phyloP scores from a whole-genome alignment of 495 filamentous ascomycete genomes.

The Aspergillus steynii region DNA sequence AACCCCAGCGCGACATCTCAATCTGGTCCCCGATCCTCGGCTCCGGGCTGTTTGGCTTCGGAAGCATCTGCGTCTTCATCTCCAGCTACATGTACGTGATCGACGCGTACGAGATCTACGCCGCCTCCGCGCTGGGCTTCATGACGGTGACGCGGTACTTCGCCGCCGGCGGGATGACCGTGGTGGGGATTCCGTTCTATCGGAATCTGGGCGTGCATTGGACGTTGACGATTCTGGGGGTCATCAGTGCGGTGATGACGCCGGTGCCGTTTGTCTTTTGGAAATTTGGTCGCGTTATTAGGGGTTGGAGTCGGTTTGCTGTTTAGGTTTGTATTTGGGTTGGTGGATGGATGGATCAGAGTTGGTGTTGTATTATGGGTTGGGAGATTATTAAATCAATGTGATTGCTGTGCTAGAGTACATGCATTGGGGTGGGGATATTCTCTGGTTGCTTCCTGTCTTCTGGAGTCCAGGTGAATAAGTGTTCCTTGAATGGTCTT shows the following conservation, averaged over 20 bases:
- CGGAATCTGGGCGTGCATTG: conserved; percentile 53
- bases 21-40: conserved; percentile 53
- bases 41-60: conserved; percentile 51
- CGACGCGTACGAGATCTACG: conserved; percentile 48
- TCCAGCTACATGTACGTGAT: conserved; percentile 55
- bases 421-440: no score
- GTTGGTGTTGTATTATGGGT: no score
- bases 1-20: conserved; percentile 32
- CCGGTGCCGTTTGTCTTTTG: conserved; percentile 56
- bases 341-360: neutral
- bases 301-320: conserved; percentile 48
- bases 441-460: no score
- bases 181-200: conserved; percentile 51
- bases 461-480: no score
- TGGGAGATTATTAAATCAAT: no score
- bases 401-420: no score
- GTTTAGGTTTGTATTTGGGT: conserved; percentile 4
- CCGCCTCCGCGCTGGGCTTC: conserved; percentile 44
- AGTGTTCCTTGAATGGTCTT: no score
- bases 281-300: conserved; percentile 47
- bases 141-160: conserved; percentile 52
- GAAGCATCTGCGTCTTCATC: conserved; percentile 51
- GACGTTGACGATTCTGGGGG: conserved; percentile 55
- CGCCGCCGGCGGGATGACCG: conserved; percentile 47
- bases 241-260: conserved; percentile 46